Evolutionary conservation across 345 rosid genomes (phyloP), one percentile per base, ranked within the genome.

Genomic region (Carallia pectinifolia): DNA sequence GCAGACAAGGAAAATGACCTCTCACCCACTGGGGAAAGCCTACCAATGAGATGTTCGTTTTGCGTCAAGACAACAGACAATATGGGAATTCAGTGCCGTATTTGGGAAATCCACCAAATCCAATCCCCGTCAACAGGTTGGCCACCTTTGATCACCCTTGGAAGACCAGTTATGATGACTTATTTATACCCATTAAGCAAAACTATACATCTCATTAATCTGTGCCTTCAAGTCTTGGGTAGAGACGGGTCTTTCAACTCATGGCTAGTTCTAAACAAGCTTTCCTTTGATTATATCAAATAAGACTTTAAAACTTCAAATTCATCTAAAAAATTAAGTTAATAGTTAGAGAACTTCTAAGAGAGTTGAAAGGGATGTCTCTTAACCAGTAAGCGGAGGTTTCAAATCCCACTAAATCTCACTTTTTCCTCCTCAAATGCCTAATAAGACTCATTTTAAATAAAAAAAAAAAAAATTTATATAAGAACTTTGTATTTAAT

Each of bases 21-120:
- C 56, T 71, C 74, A 80, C 71, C 84, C 53, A 31, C 76, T 4
- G 58, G 27, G 74, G 53, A 62, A 76, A 59, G 64, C 72, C 65
- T 61, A 69, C 81, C 60, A 65, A 70, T 73, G 12, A 52, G 29
- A 69, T 64, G 62, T 34, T 54, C 44, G 31, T 58, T 74, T 62
- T 74, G 68, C 60, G 44, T 74, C 72, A 10, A 63, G 23, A 44
- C 1, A 62, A 3, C 55, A 31, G 47, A 29, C 53, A 38, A 71
- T 58, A 7, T 19, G 55, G 59, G 37, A 53, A 23, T 56, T 55
- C 4, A 6, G 58, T 54, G 50, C 30, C 58, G n/a, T 19, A 23
- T 19, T 19, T 0, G 30, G 58, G 30, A n/a, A 6, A 6, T 55
- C 59, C 31, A 55, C 59, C 59, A 55, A 55, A 55, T 27, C 59